Conservation (phyloP, 345 rosid genomes). For the Eucalyptus shirleyi region DNA sequence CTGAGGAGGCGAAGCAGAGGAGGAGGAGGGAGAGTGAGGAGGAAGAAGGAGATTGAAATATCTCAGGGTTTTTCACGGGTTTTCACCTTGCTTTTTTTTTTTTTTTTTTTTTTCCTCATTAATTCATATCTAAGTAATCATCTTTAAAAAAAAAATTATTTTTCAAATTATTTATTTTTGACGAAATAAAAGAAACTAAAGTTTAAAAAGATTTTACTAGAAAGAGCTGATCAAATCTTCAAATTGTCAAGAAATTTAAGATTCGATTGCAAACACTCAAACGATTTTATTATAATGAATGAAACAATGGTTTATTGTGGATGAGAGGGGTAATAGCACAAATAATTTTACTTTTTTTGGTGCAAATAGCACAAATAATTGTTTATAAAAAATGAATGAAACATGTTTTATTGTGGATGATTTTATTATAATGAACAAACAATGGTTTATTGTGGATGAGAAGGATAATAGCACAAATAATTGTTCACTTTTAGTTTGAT, state of each 20-base stretch:
- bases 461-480: too few relatives aligned
- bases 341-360: too few relatives aligned
- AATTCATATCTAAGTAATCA: neutral
- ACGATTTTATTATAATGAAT: neutral
- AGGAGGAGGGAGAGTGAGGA: neutral
- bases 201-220: neutral
- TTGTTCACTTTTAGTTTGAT: neutral
- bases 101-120: too few relatives aligned
- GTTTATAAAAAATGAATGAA: too few relatives aligned
- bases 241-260: neutral
- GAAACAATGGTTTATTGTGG: too few relatives aligned
- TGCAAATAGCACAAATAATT: too few relatives aligned
- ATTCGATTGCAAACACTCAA: neutral
- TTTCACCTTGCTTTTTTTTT: neutral
- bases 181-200: accelerated
- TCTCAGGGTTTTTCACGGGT: neutral
- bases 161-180: neutral
- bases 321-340: too few relatives aligned
- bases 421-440: neutral
- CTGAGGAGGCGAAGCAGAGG: neutral
- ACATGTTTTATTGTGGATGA: too few relatives aligned
- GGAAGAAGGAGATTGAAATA: neutral
- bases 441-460: too few relatives aligned
- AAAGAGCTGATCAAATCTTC: neutral
- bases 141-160: neutral